Evolutionary conservation across 208 protist genomes (phyloP), one percentile per base, ranked within the genome.

Genomic region (Trypanosoma cruzi): DNA sequence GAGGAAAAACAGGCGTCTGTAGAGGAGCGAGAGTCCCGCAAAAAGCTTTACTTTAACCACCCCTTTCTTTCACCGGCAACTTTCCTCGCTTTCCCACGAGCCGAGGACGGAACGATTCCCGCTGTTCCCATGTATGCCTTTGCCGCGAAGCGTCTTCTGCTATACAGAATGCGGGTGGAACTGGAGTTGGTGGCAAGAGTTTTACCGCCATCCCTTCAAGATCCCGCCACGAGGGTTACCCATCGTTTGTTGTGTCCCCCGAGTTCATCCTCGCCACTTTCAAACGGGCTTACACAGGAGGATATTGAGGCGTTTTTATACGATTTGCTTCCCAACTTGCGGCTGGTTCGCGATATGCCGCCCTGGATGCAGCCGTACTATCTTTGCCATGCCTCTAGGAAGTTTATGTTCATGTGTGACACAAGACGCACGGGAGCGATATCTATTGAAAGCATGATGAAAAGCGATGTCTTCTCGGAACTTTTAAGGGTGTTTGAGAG

Each of bases 341-440:
- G 87, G 4, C 76, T 94, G 11, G 86, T 95, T 44, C 73, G 88
- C 11, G 88, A 95, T 71, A 85, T 96, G 71, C 81, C 85, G 28
- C 86, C 86, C 46, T 95, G 86, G 84, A 90, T 98, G 82, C 67
- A 85, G 28, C 83, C 85, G n/a, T 92, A 95, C 77, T 98, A 97
- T 63, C 77, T 92, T 34, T 98, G 90, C 68, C 88, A 96, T 55
- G 93, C 90, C 6, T 93, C 88, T 3, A 80, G 90, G 26, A 97
- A 98, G 75, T 96, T 98, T 67, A 89, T 97, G 79, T 98, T 98
- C 69, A 96, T 97, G 85, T 94, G 92, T 64, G 94, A 98, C 72
- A 86, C 85, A 0, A 76, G 76, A 11, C 76, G 81, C 28, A 81
- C 84, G 2, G 92, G 92, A 2, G 77, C 78, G 7, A 84, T 98